Base-by-base conservation (phyloP, 1,284 basidiomycete genomes). In the Ustilago cynodontis region DNA sequence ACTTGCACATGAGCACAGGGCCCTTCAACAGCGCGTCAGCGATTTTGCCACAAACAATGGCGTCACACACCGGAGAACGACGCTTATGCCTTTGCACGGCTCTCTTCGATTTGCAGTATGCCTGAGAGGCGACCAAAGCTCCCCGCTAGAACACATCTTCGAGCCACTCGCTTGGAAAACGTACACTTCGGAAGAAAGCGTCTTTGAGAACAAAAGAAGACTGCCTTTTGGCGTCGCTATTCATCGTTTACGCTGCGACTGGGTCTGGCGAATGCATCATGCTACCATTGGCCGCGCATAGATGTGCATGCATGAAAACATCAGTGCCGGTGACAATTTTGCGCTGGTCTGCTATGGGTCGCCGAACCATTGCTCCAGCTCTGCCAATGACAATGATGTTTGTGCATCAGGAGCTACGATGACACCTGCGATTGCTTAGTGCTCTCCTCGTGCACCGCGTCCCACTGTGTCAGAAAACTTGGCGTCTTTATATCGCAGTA, bases 1-100 rank as follows among this genome's bases (percentile, higher is more conserved):
- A 31, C n/a, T 14, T 22, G 50, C 50, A 52, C n/a, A 18, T 31
- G 50, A 37, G 53, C 53, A 55, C 53, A 55, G 53, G 53, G 28
- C 29, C 50, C 26, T 52, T 20, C 50, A 35, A 33, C 5, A 29
- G 50, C 31, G 50, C 50, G 31, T 52, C 31, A 29, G 31, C 28
- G 29, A 35, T 33, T 31, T 22, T n/a, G 26, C n/a, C 16, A 18
- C 29, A n/a, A 51, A 51, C 49, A 51, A 51, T 51, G 49, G 50
- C n/a, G 29, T 31, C 29, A 20, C 29, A 31, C 50, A 28, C 47
- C 47, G 14, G 11, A 26, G 47, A 26, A 26, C 47, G 16, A 49
- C 26, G 24, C 47, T 49, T 18, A 24, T 16, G n/a, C 14, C 49
- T 26, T 11, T 24, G 50, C 50, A 52, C 50, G 7, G 50, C 2